Base-by-base conservation (phyloP, 1,284 basidiomycete species). In the Puccinia novopanici region DNA sequence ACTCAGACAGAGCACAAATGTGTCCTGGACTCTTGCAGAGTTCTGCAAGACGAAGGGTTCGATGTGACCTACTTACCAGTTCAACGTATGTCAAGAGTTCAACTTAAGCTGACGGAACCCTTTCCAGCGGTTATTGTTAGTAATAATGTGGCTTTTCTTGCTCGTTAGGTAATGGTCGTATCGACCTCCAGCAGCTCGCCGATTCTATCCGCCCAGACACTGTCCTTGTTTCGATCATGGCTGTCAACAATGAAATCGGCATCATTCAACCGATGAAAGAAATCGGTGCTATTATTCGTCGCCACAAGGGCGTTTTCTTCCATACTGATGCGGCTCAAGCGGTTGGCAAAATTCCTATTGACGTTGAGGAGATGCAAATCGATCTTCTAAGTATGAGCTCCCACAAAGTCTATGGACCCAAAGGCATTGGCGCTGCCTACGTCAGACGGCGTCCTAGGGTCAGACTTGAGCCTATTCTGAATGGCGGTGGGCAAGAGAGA, bases 261-360 rank as follows among this genome's bases (percentile, higher is more conserved):
- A 95, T 98, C 82, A 97, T 99, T 82, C 97, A 99, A 86, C 97
- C 97, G 0, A 89, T 99, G 82, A 92, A 93, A 85, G 95, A 98
- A 86, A 99, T 99, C 83, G 96, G 95, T 34, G 89, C 90, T 5
- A 89, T 97, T 42, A 86, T 93, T 73, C 88, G 88, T 84, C 84
- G 84, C 45, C 84, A 85, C 74, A 85, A 85, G 34, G 84, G 85
- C 82, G 90, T 97, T 19, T 92, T 95, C 86, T 92, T 99, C 89
- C 97, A 99, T 87, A 96, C 97, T 30, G 97, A 99, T 86, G 96
- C 93, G 24, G 97, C 97, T 0, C 97, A 99, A 87, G 96, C 95
- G 4, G 91, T 91, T 17, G 96, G 97, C 75, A 50, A 97, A 87
- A 91, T 98, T 75, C 90, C 91, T 0, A 84, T 98, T 68, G 92